These are phyloP conservation scores for Saccharomyces paradoxus DNA, from an alignment of 805 yeast species.

Conservation along the genomic window DNA sequence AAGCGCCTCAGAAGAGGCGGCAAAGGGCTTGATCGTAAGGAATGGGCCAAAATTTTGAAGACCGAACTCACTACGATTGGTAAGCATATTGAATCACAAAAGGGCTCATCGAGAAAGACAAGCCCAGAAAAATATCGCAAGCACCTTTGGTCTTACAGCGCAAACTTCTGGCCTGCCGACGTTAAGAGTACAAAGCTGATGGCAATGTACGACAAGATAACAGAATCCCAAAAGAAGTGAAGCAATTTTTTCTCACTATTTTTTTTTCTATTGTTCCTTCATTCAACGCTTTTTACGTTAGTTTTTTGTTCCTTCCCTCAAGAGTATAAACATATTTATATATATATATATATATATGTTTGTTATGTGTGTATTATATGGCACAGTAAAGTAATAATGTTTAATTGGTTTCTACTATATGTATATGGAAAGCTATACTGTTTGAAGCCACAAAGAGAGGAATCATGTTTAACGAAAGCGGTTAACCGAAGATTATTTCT, in stretches of 20 bases:
- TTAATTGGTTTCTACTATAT: not conserved
- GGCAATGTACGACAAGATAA: slow-evolving; percentile 64
- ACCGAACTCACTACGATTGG: slow-evolving; percentile 67
- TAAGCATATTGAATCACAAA: slow-evolving; percentile 48
- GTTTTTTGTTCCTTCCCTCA: not conserved
- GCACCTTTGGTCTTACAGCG: slow-evolving; percentile 79
- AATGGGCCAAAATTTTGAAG: slow-evolving; percentile 66
- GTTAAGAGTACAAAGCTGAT: slow-evolving; percentile 67
- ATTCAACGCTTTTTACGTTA: not conserved
- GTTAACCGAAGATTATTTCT: not conserved
- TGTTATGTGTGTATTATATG: not conserved
- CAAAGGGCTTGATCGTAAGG: slow-evolving; percentile 63
- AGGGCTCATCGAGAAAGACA: slow-evolving; percentile 18
- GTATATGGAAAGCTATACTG: not conserved
- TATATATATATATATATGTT: not conserved
- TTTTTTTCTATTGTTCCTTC: not conserved
- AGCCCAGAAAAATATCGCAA: slow-evolving; percentile 39
- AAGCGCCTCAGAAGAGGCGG: slow-evolving; percentile 62
- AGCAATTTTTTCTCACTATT: not conserved
- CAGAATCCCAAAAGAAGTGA: slow-evolving; percentile 4
- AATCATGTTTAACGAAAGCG: not conserved
- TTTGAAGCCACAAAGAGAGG: not conserved
- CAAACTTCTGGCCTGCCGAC: slow-evolving; percentile 79
- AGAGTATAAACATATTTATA: not conserved
- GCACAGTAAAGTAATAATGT: not conserved